These are phyloP conservation scores for Pseudocercospora musae DNA, from an alignment of 2,329 filamentous ascomycete species.

Conservation along the genomic window DNA sequence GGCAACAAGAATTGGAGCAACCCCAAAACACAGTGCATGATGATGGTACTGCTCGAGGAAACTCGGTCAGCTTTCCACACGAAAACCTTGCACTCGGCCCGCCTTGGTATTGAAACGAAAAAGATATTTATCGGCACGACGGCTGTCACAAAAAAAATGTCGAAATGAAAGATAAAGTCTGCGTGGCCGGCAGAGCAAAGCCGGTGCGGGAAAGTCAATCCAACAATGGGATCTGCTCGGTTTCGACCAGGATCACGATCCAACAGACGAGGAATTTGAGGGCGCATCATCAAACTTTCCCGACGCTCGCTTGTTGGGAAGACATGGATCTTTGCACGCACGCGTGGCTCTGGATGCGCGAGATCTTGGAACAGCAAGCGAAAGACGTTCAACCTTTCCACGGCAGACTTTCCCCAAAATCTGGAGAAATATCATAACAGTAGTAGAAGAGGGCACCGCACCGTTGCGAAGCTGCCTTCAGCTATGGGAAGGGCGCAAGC, in stretches of 20 bases:
- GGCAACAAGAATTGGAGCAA: no score
- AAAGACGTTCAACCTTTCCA: not conserved
- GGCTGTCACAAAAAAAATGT: slow-evolving; percentile 7
- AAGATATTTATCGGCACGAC: not conserved
- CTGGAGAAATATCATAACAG: not conserved
- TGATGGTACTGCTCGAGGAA: not conserved
- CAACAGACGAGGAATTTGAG: not conserved
- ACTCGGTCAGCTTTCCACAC: not conserved
- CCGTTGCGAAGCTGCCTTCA: not conserved
- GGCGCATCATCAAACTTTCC: slow-evolving; percentile 5
- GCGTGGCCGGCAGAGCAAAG: not conserved
- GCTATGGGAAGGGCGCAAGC: slow-evolving; percentile 1
- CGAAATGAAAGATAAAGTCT: not conserved
- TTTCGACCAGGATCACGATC: not conserved
- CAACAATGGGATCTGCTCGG: not conserved
- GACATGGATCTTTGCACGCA: not conserved
- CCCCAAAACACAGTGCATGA: not conserved
- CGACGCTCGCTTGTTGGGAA: not conserved
- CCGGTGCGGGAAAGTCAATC: not conserved
- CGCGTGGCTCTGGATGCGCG: not conserved
- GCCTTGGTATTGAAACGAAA: slow-evolving; percentile 14
- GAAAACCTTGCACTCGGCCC: slow-evolving; percentile 11
- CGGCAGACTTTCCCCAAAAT: no score
- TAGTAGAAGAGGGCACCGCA: not conserved
- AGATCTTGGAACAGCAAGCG: not conserved